Evolutionary conservation across 1,284 basidiomycete species (phyloP), one percentile per base, ranked within the genome.

Genomic region (Marasmius sp.): DNA sequence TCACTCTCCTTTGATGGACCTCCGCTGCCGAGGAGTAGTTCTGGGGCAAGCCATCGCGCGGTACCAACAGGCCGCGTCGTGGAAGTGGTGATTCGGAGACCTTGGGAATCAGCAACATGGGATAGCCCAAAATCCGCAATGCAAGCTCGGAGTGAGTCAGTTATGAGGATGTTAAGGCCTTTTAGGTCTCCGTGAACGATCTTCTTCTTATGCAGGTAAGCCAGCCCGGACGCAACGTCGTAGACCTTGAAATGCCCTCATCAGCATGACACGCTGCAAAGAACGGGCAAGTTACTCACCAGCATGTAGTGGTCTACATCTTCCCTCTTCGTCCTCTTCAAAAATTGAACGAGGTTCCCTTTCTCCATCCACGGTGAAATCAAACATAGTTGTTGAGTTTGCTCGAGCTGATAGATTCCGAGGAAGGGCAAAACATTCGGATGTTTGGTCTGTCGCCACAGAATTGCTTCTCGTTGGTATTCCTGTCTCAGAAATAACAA

Each of bases 351-450:
- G 16, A 60, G 33, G 20, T 48, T 60, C 1, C 58, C 50, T 12
- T 60, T 54, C 20, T 39, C 36, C 58, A 60, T 60, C 58, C 58
- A 60, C 11, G 58, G 58, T 6, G 58, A 60, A 3, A 60, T 51
- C 3, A 60, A 16, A 39, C 50, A 60, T 22, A 60, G 61, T n/a
- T 63, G 64, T 54, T 38, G 57, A 60, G 57, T 43, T 53, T 54
- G 49, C 48, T 50, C 58, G 59, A 53, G 36, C 14, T 53, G 39
- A 54, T 45, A 41, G 0, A 60, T 39, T 18, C 58, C 58, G 10
- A 60, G 39, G 34, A 52, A 60, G 9, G 49, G 58, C 1, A 60
- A 37, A 12, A 60, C 12, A 43, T 54, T 60, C 5, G 49, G 50
- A 45, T 60, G 58, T 18, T 45, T 60, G 5, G 54, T 20, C 39